phyloP scores from a whole-genome alignment of 148 eudicot genomes.

The Chenopodium quinoa region DNA sequence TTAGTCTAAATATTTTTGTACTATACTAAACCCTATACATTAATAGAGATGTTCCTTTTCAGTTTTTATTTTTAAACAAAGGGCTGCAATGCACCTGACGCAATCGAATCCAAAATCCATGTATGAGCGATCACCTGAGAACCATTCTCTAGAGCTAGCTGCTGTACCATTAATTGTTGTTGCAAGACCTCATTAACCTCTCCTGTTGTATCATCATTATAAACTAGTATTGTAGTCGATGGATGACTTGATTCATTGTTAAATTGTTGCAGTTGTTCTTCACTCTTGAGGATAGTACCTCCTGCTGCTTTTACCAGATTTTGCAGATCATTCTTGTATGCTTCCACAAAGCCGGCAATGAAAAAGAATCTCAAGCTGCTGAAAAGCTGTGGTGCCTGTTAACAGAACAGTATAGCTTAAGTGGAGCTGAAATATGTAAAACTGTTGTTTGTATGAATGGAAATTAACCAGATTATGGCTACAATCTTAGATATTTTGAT shows the following conservation, averaged over 20 bases:
- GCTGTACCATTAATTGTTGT: constrained; percentile 42
- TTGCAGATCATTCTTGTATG: constrained; percentile 55
- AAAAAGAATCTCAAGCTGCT: constrained; percentile 54
- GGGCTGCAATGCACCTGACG: constrained; percentile 52
- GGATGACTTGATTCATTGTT: constrained; percentile 5
- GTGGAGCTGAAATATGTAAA: not conserved
- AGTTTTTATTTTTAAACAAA: constrained; percentile 3
- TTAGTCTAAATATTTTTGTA: not conserved
- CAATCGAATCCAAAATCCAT: constrained; percentile 83
- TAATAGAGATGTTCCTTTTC: not conserved
- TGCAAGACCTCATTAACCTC: constrained; percentile 15
- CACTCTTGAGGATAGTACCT: constrained; percentile 49
- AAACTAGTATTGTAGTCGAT: constrained; percentile 43
- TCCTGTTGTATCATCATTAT: constrained; percentile 37
- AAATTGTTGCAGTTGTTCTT: constrained; percentile 35
- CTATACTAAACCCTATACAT: constrained; percentile 14
- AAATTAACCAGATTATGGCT: not conserved
- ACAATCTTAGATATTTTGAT: not conserved
- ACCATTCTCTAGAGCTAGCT: constrained; percentile 39
- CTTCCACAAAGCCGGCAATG: constrained; percentile 54
- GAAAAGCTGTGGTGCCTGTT: constrained; percentile 77
- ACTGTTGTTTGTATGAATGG: not conserved
- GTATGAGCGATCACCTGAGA: constrained; percentile 58
- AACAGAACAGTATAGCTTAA: not conserved
- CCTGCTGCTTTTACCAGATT: constrained; percentile 65